Evolutionary conservation across 2,329 filamentous ascomycete genomes (phyloP).

Genomic region (Trichoderma citrinoviride): DNA sequence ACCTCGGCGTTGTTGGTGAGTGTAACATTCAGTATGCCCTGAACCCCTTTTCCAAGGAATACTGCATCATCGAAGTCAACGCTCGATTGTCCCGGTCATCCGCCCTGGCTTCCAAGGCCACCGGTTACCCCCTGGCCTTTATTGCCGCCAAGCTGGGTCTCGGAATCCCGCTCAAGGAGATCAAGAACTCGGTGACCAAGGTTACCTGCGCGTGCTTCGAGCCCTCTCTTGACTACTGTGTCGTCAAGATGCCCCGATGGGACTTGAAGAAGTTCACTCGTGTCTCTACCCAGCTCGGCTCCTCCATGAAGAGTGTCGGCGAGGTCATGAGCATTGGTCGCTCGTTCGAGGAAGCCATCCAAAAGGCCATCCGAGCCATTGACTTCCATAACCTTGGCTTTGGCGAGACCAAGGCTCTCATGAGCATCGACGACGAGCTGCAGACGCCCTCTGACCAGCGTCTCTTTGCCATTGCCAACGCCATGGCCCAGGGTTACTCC

Average conservation of each 20-base stretch:
- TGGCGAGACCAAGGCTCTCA: constrained; percentile 84
- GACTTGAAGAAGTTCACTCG: constrained; percentile 98
- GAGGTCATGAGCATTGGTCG: constrained; percentile 98
- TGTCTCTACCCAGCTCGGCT: constrained; percentile 91
- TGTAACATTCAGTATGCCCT: constrained; percentile 99
- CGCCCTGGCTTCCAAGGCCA: constrained; percentile 93
- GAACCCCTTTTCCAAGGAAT: constrained; percentile 92
- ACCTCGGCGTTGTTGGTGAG: constrained; percentile 95
- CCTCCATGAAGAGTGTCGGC: constrained; percentile 99
- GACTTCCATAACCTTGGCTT: constrained; percentile 96
- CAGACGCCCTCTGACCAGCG: constrained; percentile 97
- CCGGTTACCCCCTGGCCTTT: constrained; percentile 92
- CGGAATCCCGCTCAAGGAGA: constrained; percentile 91
- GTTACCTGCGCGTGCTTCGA: constrained; percentile 97
- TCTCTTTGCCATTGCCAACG: constrained; percentile 95
- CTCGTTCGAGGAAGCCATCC: constrained; percentile 96
- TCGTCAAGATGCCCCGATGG: constrained; percentile 98
- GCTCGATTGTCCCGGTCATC: constrained; percentile 93
- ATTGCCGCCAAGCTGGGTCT: constrained; percentile 96
- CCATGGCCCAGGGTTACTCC: constrained; percentile 89
- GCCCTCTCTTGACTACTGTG: constrained; percentile 94
- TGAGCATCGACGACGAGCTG: constrained; percentile 93
- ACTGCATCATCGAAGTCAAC: constrained; percentile 99
- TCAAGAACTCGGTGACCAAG: constrained; percentile 93
- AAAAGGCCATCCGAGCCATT: constrained; percentile 94